These are phyloP conservation scores for Termitomyces sp. DNA, from an alignment of 768 basidiomycete species.

Conservation along the genomic window DNA sequence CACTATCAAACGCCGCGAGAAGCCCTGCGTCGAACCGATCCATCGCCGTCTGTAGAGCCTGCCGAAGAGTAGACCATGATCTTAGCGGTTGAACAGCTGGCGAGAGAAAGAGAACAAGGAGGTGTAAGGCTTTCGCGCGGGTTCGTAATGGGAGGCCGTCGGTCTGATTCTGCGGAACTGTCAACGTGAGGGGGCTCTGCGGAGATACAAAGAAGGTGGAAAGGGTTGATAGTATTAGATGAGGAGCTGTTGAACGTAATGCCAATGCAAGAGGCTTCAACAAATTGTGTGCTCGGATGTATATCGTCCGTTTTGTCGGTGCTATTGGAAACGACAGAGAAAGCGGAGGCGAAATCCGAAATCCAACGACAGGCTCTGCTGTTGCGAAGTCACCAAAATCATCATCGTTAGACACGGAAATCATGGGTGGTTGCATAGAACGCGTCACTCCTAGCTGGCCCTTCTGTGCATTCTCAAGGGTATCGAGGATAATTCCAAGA, in stretches of 20 bases:
- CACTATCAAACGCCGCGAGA: conserved; percentile 85
- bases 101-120: conserved; percentile 76
- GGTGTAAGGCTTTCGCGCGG: conserved; percentile 66
- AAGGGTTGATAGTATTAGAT: conserved; percentile 61
- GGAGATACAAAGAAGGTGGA: conserved; percentile 33
- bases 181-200: background rate
- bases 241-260: conserved; percentile 55
- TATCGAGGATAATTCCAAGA: conserved; percentile 46
- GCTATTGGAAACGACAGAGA: conserved; percentile 15
- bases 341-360: conserved; percentile 16
- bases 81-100: conserved; percentile 66
- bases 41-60: conserved; percentile 70
- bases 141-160: conserved; percentile 37
- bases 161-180: background rate
- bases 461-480: conserved; percentile 62
- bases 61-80: conserved; percentile 57
- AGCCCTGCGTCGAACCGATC: conserved; percentile 88
- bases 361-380: conserved; percentile 4
- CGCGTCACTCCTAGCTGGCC: conserved; percentile 64
- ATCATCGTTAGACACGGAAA: conserved; percentile 12
- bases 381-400: conserved; percentile 18
- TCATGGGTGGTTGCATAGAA: conserved; percentile 2
- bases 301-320: conserved; percentile 38
- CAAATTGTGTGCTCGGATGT: conserved; percentile 61
- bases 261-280: conserved; percentile 57